A percentile compares a stretch with the other conserved stretches of the same genome.
phyloP scores from a whole-genome alignment of 768 basidiomycete species.

The Boletus subparvulus region DNA sequence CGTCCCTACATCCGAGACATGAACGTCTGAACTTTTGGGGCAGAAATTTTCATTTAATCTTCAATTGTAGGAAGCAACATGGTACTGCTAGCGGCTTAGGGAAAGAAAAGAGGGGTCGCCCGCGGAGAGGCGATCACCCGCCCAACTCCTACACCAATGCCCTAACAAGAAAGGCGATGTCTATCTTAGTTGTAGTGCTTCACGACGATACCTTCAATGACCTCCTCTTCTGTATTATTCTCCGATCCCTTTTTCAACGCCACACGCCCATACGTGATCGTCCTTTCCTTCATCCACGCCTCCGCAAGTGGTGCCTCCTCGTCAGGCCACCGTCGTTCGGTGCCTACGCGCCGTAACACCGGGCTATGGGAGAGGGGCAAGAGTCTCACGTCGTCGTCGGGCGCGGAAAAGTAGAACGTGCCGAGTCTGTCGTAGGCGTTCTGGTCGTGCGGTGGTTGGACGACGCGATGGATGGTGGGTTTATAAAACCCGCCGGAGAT shows the following conservation, averaged over 20 bases:
- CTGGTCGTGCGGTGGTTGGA: slow-evolving; percentile 57
- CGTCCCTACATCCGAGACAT: no score
- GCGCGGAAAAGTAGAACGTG: slow-evolving; percentile 54
- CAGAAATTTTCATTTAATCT: no score
- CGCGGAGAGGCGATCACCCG: no score
- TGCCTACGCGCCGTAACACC: slow-evolving; percentile 44
- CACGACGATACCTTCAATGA: slow-evolving; percentile 52
- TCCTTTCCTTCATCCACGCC: slow-evolving; percentile 50
- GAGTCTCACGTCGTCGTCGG: slow-evolving; percentile 50
- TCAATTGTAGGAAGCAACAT: no score
- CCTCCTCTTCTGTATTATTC: slow-evolving; percentile 51
- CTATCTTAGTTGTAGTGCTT: slow-evolving; percentile 51
- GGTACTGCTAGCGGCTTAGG: no score
- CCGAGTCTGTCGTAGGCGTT: slow-evolving; percentile 48
- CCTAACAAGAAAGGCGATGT: not conserved
- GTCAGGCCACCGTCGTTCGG: slow-evolving; percentile 37
- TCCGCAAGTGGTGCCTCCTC: slow-evolving; percentile 47
- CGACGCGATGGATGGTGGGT: slow-evolving; percentile 60
- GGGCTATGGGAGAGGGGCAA: slow-evolving; percentile 46
- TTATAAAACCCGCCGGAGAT: slow-evolving; percentile 58
- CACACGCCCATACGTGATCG: slow-evolving; percentile 49
- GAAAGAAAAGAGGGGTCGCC: no score
- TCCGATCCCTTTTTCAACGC: slow-evolving; percentile 40
- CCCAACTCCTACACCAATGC: not conserved
- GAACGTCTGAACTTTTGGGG: no score